Conservation (phyloP, 1,139 yeast genomes). For the Meyerozyma smithsonii region DNA sequence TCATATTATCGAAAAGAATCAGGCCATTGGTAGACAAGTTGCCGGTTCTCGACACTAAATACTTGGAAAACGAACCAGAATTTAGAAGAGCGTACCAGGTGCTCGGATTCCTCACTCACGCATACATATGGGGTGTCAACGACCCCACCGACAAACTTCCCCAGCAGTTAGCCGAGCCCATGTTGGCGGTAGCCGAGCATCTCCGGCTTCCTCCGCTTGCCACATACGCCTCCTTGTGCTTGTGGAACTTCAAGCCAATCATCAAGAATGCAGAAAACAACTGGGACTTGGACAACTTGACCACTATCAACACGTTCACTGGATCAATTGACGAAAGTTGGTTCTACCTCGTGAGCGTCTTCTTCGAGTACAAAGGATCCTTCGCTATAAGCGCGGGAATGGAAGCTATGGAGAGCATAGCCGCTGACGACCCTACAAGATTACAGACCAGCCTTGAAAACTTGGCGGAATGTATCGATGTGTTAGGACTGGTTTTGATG, state of each 20-base stretch:
- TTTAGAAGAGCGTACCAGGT: slow-evolving; percentile 77
- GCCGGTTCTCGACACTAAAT: slow-evolving; percentile 46
- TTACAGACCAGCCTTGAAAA: slow-evolving; percentile 49
- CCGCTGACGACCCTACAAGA: slow-evolving; percentile 24
- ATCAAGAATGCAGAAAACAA: slow-evolving; percentile 31
- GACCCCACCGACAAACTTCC: slow-evolving; percentile 69
- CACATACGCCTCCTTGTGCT: slow-evolving; percentile 80
- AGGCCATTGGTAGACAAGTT: slow-evolving; percentile 54
- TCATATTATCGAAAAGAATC: slow-evolving; percentile 61
- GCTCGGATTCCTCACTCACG: slow-evolving; percentile 76
- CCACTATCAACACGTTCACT: slow-evolving; percentile 80
- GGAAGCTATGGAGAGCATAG: slow-evolving; percentile 48
- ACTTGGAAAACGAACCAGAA: slow-evolving; percentile 43
- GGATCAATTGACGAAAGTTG: slow-evolving; percentile 91
- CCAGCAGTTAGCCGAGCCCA: slow-evolving; percentile 62
- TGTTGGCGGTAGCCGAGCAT: slow-evolving; percentile 50
- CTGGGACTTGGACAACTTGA: slow-evolving; percentile 60
- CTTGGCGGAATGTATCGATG: slow-evolving; percentile 73
- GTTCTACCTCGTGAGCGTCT: slow-evolving; percentile 88
- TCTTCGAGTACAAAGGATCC: slow-evolving; percentile 80
- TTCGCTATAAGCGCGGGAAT: slow-evolving; percentile 55
- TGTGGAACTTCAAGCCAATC: slow-evolving; percentile 80
- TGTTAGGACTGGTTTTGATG: slow-evolving; percentile 68
- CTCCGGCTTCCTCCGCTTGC: slow-evolving; percentile 81
- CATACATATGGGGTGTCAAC: slow-evolving; percentile 82